These are phyloP conservation scores for Stygiomarasmius scandens DNA, from an alignment of 1,284 basidiomycete species.

Conservation along the genomic window DNA sequence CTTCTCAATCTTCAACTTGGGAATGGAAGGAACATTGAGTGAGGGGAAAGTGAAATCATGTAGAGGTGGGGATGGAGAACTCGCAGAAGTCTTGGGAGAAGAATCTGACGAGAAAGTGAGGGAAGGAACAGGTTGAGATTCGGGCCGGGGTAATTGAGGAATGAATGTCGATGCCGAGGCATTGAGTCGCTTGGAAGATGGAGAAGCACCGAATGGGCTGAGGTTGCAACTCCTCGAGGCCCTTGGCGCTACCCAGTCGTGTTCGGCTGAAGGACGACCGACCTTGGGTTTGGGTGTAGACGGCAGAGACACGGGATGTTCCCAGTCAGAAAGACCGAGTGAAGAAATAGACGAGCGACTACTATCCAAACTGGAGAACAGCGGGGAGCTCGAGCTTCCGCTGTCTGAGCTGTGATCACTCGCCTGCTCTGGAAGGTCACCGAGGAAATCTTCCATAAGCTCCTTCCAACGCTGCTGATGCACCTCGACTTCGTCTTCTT, in stretches of 20 bases:
- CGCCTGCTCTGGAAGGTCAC: background rate
- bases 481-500: conserved; percentile 28
- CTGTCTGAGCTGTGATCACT: conserved; percentile 23
- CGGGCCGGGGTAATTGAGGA: conserved; percentile 30
- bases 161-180: conserved; percentile 46
- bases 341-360: conserved; percentile 38
- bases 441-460: conserved; percentile 30
- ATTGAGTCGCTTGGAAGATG: conserved; percentile 39
- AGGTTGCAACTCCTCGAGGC: conserved; percentile 6
- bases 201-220: conserved; percentile 26
- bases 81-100: conserved; percentile 17
- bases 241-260: conserved; percentile 31
- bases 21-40: conserved; percentile 31
- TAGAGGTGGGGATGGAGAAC: conserved; percentile 29
- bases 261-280: conserved; percentile 2
- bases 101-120: conserved; percentile 22
- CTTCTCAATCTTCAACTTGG: conserved; percentile 40
- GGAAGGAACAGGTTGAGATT: conserved; percentile 24
- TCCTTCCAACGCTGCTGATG: conserved; percentile 35
- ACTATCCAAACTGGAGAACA: conserved; percentile 27
- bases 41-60: conserved; percentile 42
- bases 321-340: conserved; percentile 36
- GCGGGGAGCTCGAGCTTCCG: background rate
- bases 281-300: conserved; percentile 37
- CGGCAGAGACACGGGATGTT: conserved; percentile 37